Base-by-base conservation (phyloP, 2,329 filamentous ascomycete genomes). In the Tolypocladium guangdongense region DNA sequence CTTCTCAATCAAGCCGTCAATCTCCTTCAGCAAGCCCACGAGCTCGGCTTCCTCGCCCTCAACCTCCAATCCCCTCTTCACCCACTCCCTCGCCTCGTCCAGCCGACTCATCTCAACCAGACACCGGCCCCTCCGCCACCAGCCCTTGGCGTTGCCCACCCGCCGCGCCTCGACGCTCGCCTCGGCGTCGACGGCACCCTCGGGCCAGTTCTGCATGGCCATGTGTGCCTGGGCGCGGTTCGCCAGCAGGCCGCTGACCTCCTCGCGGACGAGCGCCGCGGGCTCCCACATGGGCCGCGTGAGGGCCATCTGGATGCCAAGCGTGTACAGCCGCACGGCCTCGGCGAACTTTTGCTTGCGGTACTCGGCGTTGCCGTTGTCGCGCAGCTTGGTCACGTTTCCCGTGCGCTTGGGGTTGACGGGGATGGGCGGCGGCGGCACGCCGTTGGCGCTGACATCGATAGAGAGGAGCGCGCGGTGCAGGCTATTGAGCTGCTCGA, bases 191-290 rank as follows among this genome's bases (percentile, higher is more conserved):
- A 90, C 78, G n/a, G 86, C 81, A 6, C 83, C 93, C 72, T 93
- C 90, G 0, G 88, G 79, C 91, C 92, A 97, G 60, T 79, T 79
- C 70, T 84, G 81, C 69, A 86, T 73, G 20, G 83, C 84, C 86
- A 96, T 95, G 70, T 92, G 80, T 56, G 90, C 89, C 78, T 96
- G 91, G 53, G 91, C 90, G 53, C 93, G 80, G 71, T 96, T 96
- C 51, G 87, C 83, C 70, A 90, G 89, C 61, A 97, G 74, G 18
- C 81, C 81, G 12, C 86, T 79, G 10, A 92, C 75, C 71, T 99
- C 93, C 68, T 97, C 93, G 57, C 90, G 76, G 52, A 93, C 87
- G 27, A 97, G 75, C 14, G 84, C 84, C 16, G 82, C 79, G 0
- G 91, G 90, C 72, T 99, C 93, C 93, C 93, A 99, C 16, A 81